Evolutionary conservation across 2,329 filamentous ascomycete species (phyloP), one percentile per base, ranked within the genome.

Genomic region (Trichoderma oligosporum): DNA sequence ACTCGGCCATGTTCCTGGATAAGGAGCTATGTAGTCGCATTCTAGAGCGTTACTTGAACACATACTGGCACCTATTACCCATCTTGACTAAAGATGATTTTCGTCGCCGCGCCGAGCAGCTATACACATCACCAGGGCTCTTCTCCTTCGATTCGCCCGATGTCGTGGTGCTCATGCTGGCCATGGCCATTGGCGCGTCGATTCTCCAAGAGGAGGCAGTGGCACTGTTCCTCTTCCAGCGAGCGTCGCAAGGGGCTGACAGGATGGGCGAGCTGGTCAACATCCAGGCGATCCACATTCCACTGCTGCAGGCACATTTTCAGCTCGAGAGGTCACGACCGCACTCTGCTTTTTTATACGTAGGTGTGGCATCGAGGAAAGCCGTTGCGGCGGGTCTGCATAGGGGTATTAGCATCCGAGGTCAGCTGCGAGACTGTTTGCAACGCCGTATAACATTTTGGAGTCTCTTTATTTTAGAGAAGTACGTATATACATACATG

Each of bases 51-150:
- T 54, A 54, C 24, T 11, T 54, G 20, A 16, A n/a, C 8, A 54
- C 39, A 5, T 54, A 45, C 41, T 54, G 51, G 51, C 51, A 54
- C 24, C 4, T 54, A n/a, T n/a, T 54, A 29, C 51, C 51, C 11
- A 54, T 54, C 29, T 20, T 54, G 12, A 46, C 51, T n/a, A 54
- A 54, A 9, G 51, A 54, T 2, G 51, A 54, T 22, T 54, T 54
- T 2, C 51, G 51, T n/a, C 51, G 51, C 18, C 51, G 51, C 14
- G 24, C 51, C 2, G 51, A 54, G 12, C 29, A 44, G 29, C 51
- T 54, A 22, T 54, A 36, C 31, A 14, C 51, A 9, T 45, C 51
- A 2, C 51, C 51, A 5, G 51, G 51, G 7, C 51, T 54, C 31
- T 54, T 54, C 31, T 54, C 51, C 7, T 54, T 54, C 2, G 51